Evolutionary conservation across 1,284 basidiomycete genomes (phyloP), one percentile per base, ranked within the genome.

Genomic region (Vanrija sp.): DNA sequence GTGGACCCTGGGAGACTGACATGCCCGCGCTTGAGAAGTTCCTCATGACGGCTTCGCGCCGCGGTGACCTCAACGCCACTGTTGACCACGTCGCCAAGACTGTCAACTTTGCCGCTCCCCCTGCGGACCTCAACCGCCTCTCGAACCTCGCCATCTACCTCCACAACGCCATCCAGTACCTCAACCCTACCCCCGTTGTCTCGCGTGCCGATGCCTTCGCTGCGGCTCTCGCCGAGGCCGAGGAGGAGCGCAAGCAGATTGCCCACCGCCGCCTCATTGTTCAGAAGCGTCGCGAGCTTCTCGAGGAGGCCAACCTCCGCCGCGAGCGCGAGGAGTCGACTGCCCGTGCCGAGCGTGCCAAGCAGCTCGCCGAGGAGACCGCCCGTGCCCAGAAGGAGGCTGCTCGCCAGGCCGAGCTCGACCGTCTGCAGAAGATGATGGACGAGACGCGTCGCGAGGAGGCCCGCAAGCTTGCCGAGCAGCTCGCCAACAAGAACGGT

Each of bases 261-360:
- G 82, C 85, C 49, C 76, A 92, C 43, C 84, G 88, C 35, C 82
- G 88, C 39, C 86, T 89, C 8, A 82, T 98, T 60, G 85, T 96
- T 19, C 88, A 89, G 15, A 84, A 90, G 39, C 84, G 95, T 48
- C 83, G 91, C 56, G 92, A 97, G 79, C 80, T 97, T 46, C 79
- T 92, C 53, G 86, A 86, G 56, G 93, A 98, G 79, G 81, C 95
- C 57, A 83, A 83, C 41, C 85, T 86, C 18, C 82, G 90, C 63
- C 88, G 89, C 73, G 91, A 95, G 79, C 90, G 89, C 76, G 93
- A 97, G 71, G 91, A 94, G 69, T 86, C 87, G 2, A 90, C 84
- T 49, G 81, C 86, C 45, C 83, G 87, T 45, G 88, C 89, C 0
- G 89, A 95, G 75, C 75, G 83, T 35, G 81, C 78, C 14, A 78